Evolutionary conservation across 257 asterid genomes (phyloP).

Genomic region (Fraxinus americana): DNA sequence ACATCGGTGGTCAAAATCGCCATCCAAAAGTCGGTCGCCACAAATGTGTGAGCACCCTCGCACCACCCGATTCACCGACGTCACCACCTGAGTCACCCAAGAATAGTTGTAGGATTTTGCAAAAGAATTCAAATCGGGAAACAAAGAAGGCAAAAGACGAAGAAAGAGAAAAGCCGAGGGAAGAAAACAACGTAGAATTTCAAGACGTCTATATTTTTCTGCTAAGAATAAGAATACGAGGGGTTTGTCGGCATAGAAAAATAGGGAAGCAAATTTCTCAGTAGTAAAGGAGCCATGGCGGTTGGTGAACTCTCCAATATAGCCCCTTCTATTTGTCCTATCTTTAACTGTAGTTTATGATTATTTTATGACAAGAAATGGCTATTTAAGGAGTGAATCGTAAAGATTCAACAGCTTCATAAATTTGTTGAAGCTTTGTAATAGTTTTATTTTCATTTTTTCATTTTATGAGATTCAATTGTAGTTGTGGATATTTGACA

Average conservation of each 20-base stretch:
- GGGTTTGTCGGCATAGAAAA: conserved; percentile 51
- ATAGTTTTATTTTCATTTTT: too few species aligned
- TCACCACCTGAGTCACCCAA: conserved; percentile 19
- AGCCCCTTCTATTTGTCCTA: too few species aligned
- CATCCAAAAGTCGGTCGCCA: neutral
- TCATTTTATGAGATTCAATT: too few species aligned
- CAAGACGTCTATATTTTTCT: conserved; percentile 40
- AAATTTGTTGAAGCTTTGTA: too few species aligned
- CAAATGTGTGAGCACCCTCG: conserved; percentile 73
- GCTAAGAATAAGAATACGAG: conserved; percentile 37
- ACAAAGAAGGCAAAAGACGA: conserved; percentile 52
- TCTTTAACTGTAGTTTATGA: neutral
- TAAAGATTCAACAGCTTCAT: too few species aligned
- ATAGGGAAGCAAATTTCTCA: conserved; percentile 52
- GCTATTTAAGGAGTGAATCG: neutral
- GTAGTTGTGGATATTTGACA: too few species aligned
- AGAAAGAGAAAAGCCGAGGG: conserved; percentile 57
- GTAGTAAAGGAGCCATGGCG: conserved; percentile 56
- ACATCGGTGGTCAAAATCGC: too few species aligned
- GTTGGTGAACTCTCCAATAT: conserved; percentile 40
- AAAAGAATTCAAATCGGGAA: conserved; percentile 35
- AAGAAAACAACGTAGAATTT: conserved; percentile 41
- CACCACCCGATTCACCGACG: conserved; percentile 51
- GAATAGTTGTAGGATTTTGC: conserved; percentile 20
- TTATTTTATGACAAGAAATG: neutral